Evolutionary conservation across 495 filamentous ascomycete genomes (phyloP).

Genomic region (Neurospora intermedia): DNA sequence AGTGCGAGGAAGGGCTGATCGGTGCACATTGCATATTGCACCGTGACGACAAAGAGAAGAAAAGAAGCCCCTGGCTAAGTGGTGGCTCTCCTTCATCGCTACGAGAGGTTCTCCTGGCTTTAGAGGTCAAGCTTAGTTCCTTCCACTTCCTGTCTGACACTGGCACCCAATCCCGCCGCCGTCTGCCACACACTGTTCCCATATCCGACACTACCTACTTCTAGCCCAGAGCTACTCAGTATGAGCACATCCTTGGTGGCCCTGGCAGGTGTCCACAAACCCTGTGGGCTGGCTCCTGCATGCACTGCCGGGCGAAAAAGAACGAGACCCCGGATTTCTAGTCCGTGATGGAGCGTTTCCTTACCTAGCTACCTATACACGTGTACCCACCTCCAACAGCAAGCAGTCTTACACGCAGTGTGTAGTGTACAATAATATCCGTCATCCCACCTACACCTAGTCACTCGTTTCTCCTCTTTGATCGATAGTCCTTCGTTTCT

Average conservation of each 20-base stretch:
- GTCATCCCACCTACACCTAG: not conserved
- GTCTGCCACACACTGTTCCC: not conserved
- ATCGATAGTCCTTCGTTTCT: not conserved
- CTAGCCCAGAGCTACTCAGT: not conserved
- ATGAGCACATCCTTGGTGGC: not conserved
- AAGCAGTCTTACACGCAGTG: not conserved
- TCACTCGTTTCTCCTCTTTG: not conserved
- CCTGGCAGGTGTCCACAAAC: not conserved
- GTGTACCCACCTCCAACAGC: not conserved
- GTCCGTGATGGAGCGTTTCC: not conserved
- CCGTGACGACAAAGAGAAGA: not conserved
- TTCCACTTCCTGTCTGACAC: not conserved
- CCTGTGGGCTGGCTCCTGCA: not conserved
- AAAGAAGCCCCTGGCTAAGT: not conserved
- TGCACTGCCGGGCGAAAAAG: not conserved
- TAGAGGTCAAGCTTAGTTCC: not conserved
- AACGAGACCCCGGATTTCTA: not conserved
- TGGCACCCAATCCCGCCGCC: not conserved
- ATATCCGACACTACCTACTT: not conserved
- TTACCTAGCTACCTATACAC: not conserved
- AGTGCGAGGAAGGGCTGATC: not conserved
- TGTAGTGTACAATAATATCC: not conserved
- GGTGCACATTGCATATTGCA: not conserved
- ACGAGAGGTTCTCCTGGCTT: not conserved
- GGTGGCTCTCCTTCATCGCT: not conserved